Evolutionary conservation across 371 early-diverging fungal genomes (phyloP).

Genomic region (Amoeboaphelidium occidentale): DNA sequence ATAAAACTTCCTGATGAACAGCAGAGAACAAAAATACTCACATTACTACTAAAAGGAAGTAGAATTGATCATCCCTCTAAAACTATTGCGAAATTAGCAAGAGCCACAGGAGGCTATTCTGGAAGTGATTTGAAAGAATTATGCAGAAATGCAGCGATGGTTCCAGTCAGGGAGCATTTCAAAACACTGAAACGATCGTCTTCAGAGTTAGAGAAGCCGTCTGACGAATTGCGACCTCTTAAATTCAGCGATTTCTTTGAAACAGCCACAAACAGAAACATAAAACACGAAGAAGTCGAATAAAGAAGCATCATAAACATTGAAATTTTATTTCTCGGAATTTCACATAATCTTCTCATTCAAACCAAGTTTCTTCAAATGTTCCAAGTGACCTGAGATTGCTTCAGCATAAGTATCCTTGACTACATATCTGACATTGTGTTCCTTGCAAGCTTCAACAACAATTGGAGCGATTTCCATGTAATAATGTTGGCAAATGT

Average conservation of each 20-base stretch:
- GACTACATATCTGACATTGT: constrained; percentile 16
- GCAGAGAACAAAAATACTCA: constrained; percentile 71
- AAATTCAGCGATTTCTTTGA: neutral
- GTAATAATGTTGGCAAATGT: constrained; percentile 26
- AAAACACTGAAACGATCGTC: constrained; percentile 9
- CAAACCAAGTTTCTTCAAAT: neutral
- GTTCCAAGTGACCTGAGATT: neutral
- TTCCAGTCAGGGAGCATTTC: constrained; percentile 73
- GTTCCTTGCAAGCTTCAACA: constrained; percentile 19
- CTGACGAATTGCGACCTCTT: neutral
- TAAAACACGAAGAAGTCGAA: neutral
- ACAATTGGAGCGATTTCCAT: constrained; percentile 20
- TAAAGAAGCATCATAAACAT: neutral
- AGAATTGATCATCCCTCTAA: constrained; percentile 1
- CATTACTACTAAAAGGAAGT: constrained; percentile 20
- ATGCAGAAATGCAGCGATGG: constrained; percentile 83
- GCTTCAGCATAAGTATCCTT: constrained; percentile 7
- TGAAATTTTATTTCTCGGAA: neutral
- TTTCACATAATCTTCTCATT: neutral
- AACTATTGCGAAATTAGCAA: neutral
- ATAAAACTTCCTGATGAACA: constrained; percentile 61
- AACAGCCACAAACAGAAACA: neutral
- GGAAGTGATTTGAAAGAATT: constrained; percentile 67
- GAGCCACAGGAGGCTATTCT: neutral
- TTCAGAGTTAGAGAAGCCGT: neutral